phyloP scores from a whole-genome alignment of 306 rosid species.

The Quercus rubra region DNA sequence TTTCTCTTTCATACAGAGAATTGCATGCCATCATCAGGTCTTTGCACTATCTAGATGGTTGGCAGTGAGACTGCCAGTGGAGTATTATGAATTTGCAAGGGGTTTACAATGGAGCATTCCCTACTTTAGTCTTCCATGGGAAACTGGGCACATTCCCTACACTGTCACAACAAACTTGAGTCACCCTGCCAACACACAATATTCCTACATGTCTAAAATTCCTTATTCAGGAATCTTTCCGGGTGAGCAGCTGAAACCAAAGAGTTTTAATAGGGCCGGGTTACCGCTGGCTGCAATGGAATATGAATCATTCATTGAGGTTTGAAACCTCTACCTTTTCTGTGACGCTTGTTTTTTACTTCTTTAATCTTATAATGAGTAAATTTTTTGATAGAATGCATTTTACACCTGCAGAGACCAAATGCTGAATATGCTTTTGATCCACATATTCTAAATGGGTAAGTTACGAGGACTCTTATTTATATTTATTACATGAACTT shows the following conservation, averaged over 20 bases:
- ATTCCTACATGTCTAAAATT: conserved; percentile 29
- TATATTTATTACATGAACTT: background rate
- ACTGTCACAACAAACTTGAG: conserved; percentile 31
- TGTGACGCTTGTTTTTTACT: background rate
- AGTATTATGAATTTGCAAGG: conserved; percentile 68
- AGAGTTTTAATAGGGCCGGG: conserved; percentile 42
- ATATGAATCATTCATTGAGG: conserved; percentile 74
- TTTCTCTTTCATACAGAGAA: conserved; percentile 65
- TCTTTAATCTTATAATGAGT: background rate
- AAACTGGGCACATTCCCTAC: conserved; percentile 30
- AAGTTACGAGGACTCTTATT: conserved; percentile 23
- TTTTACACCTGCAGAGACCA: conserved; percentile 55
- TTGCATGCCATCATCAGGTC: conserved; percentile 73
- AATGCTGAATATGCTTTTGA: conserved; percentile 65
- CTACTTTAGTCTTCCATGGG: conserved; percentile 77
- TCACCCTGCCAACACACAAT: conserved; percentile 40
- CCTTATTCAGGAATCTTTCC: conserved; percentile 25
- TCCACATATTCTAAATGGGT: conserved; percentile 47
- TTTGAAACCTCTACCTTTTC: conserved; percentile 23
- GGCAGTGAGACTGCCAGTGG: conserved; percentile 66
- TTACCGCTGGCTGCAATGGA: conserved; percentile 74
- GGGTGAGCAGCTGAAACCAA: conserved; percentile 23
- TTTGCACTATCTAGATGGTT: conserved; percentile 83
- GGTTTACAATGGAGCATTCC: conserved; percentile 82
- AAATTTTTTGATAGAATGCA: background rate